Conservation (phyloP, 2,329 filamentous ascomycete genomes). For the Ophiosphaerella narmari region DNA sequence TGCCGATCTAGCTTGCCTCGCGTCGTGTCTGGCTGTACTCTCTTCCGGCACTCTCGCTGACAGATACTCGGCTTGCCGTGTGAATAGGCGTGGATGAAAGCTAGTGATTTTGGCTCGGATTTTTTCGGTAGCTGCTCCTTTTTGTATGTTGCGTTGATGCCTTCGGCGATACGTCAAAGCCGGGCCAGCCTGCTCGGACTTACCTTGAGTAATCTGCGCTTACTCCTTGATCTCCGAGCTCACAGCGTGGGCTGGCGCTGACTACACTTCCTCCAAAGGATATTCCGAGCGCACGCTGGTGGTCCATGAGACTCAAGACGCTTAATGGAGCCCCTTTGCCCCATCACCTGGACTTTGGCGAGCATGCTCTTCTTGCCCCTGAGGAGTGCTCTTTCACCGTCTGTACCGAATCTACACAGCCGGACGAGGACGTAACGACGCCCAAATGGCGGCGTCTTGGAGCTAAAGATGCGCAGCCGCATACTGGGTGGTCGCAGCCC, state of each 20-base stretch:
- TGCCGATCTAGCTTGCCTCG: slow-evolving; percentile 10
- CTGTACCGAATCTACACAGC: background rate
- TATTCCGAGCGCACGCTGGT: too few species aligned
- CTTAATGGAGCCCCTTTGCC: slow-evolving; percentile 66
- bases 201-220: too few species aligned
- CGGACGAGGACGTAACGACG: slow-evolving; percentile 6
- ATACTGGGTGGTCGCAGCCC: slow-evolving; percentile 40
- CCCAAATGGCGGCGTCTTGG: slow-evolving; percentile 40
- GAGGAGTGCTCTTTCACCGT: slow-evolving; percentile 49
- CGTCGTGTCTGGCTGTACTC: background rate
- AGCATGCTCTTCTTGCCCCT: slow-evolving; percentile 57
- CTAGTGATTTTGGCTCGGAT: background rate
- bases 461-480: slow-evolving; percentile 19
- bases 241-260: too few species aligned
- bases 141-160: background rate
- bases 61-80: too few species aligned
- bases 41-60: too few species aligned
- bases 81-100: too few species aligned
- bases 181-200: too few species aligned
- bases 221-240: too few species aligned
- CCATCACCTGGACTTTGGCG: slow-evolving; percentile 60
- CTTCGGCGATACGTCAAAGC: background rate
- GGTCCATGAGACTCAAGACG: slow-evolving; percentile 51
- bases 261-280: background rate
- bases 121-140: background rate